Conservation (phyloP, 371 early-diverging fungal genomes). For the Sporodiniella umbellata region DNA sequence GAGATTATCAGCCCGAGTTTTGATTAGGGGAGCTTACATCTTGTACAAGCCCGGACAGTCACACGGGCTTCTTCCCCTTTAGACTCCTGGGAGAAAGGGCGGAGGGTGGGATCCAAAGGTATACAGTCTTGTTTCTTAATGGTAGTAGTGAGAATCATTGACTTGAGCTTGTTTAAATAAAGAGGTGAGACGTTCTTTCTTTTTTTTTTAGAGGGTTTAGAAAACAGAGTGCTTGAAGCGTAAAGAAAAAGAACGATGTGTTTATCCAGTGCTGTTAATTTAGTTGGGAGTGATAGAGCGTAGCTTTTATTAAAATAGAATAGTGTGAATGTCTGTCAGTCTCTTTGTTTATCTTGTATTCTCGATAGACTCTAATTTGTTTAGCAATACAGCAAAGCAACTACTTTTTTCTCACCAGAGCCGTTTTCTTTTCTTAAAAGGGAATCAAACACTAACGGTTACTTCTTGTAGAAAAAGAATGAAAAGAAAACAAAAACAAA, state of each 20-base stretch:
- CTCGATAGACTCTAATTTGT: too few relatives aligned
- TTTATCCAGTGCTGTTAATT: conserved; percentile 54
- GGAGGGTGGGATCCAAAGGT: conserved; percentile 29
- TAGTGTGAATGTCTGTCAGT: background rate
- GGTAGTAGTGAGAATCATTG: conserved; percentile 47
- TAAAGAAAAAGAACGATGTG: conserved; percentile 49
- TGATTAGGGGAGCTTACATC: conserved; percentile 37
- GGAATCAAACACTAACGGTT: too few relatives aligned
- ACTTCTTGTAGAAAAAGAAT: too few relatives aligned
- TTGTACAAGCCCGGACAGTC: conserved; percentile 11
- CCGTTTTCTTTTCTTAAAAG: too few relatives aligned
- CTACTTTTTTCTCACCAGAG: too few relatives aligned
- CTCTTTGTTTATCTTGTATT: background rate
- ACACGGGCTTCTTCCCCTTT: conserved; percentile 7
- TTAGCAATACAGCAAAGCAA: too few relatives aligned
- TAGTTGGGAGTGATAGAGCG: conserved; percentile 43
- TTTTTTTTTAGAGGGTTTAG: conserved; percentile 51
- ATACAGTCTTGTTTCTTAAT: conserved; percentile 40
- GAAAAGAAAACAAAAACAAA: too few relatives aligned
- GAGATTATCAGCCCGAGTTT: too few relatives aligned
- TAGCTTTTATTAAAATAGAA: conserved; percentile 11
- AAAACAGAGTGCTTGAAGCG: conserved; percentile 53
- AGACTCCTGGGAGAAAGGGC: background rate
- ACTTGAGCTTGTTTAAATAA: too few relatives aligned
- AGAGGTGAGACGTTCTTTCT: too few relatives aligned